Evolutionary conservation across 768 basidiomycete genomes (phyloP).

Genomic region (Galerina marginata): DNA sequence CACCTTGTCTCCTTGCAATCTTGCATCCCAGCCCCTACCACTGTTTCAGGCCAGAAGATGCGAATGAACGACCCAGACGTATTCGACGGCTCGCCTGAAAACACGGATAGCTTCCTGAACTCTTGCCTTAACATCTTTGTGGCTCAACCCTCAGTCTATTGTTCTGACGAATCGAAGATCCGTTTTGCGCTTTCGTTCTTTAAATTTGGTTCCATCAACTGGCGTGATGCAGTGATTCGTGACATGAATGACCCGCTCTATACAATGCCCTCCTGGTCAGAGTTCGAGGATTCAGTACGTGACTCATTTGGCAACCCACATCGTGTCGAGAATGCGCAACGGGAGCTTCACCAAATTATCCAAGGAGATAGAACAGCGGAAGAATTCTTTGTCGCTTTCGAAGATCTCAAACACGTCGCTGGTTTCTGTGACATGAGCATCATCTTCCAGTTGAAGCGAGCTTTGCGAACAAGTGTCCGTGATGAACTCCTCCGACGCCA

Average conservation of each 20-base stretch:
- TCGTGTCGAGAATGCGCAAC: too few relatives aligned
- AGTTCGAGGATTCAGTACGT: too few relatives aligned
- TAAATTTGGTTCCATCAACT: not conserved
- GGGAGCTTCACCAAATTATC: too few relatives aligned
- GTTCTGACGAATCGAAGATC: not conserved
- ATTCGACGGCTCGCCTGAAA: not conserved
- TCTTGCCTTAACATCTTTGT: not conserved
- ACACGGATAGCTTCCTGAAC: not conserved
- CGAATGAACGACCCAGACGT: not conserved
- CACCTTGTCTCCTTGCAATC: too few relatives aligned
- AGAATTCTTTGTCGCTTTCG: slow-evolving; percentile 4
- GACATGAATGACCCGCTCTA: too few relatives aligned
- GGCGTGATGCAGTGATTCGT: not conserved
- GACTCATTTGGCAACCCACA: too few relatives aligned
- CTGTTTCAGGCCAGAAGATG: not conserved
- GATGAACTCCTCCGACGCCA: too few relatives aligned
- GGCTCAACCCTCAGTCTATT: not conserved
- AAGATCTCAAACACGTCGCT: not conserved
- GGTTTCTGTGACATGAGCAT: not conserved
- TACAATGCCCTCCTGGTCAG: too few relatives aligned
- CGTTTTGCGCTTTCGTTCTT: not conserved
- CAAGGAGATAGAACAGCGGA: not conserved
- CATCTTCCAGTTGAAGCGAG: not conserved
- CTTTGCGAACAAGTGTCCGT: not conserved
- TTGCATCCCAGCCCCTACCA: too few relatives aligned